Percentiles rank a stretch among this genome's conserved stretches.
These are phyloP conservation scores for Plicaturopsis crispa DNA, from an alignment of 768 basidiomycete genomes.

Conservation along the genomic window DNA sequence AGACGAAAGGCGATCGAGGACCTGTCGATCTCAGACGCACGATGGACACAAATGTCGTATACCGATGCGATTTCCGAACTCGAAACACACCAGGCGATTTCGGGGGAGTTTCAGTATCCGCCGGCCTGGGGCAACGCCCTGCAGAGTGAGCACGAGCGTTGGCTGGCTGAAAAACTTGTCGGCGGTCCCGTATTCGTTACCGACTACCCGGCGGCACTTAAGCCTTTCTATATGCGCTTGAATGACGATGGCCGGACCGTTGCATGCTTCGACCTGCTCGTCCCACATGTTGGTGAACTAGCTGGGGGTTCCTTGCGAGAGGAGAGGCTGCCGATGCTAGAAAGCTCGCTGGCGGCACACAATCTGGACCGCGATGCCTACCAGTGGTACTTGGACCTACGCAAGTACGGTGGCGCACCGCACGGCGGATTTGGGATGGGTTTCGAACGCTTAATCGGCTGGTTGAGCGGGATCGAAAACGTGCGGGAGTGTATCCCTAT, in stretches of 20 bases:
- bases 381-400: conserved; percentile 77
- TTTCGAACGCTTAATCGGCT: conserved; percentile 84
- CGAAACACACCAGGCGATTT: conserved; percentile 21
- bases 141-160: conserved; percentile 89
- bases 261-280: conserved; percentile 93
- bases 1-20: conserved; percentile 26
- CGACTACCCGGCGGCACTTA: conserved; percentile 75
- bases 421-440: conserved; percentile 97
- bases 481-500: conserved; percentile 91
- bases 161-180: conserved; percentile 66
- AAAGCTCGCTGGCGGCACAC: conserved; percentile 17
- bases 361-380: conserved; percentile 17
- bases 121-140: conserved; percentile 67
- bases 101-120: conserved; percentile 41
- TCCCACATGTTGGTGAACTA: conserved; percentile 85
- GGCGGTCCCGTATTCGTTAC: conserved; percentile 84
- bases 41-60: conserved; percentile 77
- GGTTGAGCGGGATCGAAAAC: conserved; percentile 83
- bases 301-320: conserved; percentile 89
- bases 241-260: conserved; percentile 58
- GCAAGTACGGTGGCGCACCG: conserved; percentile 79
- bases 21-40: conserved; percentile 22
- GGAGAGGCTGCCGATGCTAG: conserved; percentile 52
- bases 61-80: conserved; percentile 65
- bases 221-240: conserved; percentile 95